Base-by-base conservation (phyloP, 805 yeast species). In the Sporopachydermia quercuum region DNA sequence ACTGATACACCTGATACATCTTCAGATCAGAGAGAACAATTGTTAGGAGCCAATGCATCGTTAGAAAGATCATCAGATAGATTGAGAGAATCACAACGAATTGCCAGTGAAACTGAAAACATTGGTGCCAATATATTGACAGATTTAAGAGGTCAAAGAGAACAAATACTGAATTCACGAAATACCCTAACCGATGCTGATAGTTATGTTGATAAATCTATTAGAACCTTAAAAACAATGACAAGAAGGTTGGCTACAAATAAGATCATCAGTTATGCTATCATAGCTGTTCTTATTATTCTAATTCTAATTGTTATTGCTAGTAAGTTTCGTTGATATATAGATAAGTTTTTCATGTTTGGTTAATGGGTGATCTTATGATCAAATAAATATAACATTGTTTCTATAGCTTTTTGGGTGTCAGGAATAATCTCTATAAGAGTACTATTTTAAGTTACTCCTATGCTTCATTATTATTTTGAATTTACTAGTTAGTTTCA, bases 201-300 rank as follows among this genome's bases (percentile, higher is more conserved):
- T 55, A 75, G 80, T 1, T 85, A 87, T 52, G 95, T 91, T 40
- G 97, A 91, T 59, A 78, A 81, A 54, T 78, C 91, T 41, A 71
- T 91, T 41, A 73, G 81, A 42, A 91, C 97, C 1, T 65, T 91
- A 51, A 76, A 85, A 50, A 70, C 83, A 15, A 91, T 91, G 98
- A 80, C 94, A 17, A 71, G 97, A 58, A 66, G 97, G 51, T 68
- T 87, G 67, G 85, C 93, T 6, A 89, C 96, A 4, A 89, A 89
- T 59, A 80, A 85, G 57, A 68, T 87, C 48, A 80, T 89, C 46
- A 83, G 94, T 42, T 83, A 85, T 51, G 93, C 93, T 6, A 89
- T 89, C 42, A 89, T 89, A 41, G 94, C 82, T 4, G 87, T 89
- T 15, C 68, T 89, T 52, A 75, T 89, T 4, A 52, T 89, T 40